Percentiles rank a stretch among this genome's conserved stretches.
phyloP scores from a whole-genome alignment of 495 filamentous ascomycete species.

The Choiromyces venosus region DNA sequence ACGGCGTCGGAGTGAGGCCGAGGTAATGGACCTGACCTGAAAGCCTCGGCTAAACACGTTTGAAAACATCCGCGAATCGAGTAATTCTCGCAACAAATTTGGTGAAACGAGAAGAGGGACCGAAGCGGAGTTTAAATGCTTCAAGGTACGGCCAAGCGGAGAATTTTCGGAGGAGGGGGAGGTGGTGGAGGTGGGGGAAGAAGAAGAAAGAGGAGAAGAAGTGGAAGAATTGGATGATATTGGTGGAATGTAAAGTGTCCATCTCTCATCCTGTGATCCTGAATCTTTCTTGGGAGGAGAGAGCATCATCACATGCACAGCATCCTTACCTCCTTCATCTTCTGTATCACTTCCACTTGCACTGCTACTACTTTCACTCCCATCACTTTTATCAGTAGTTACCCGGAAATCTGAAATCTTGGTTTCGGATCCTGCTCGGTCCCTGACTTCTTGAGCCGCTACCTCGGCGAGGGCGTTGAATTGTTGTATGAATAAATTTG shows the following conservation, averaged over 20 bases:
- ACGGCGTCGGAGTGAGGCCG: conserved; percentile 36
- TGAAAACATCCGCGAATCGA: conserved; percentile 35
- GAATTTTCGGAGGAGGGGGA: neutral
- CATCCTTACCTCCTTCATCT: neutral
- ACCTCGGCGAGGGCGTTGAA: neutral
- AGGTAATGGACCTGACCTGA: conserved; percentile 30
- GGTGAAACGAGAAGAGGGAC: neutral
- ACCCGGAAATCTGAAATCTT: neutral
- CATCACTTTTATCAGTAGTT: neutral
- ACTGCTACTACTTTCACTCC: neutral
- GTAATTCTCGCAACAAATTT: neutral
- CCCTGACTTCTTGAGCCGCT: neutral
- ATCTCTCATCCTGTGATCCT: neutral
- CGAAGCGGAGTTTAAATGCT: conserved; percentile 2
- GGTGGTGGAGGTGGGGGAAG: neutral
- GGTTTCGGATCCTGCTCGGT: neutral
- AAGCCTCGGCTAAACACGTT: conserved; percentile 40
- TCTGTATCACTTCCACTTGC: neutral
- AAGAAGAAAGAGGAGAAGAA: neutral
- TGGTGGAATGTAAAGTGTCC: neutral
- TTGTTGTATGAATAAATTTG: neutral
- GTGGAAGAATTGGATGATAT: neutral
- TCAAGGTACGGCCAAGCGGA: neutral
- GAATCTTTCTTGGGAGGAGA: neutral
- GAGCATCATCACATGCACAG: neutral